Conservation (phyloP, 805 yeast species). For the Saccharomycopsis selenospora region DNA sequence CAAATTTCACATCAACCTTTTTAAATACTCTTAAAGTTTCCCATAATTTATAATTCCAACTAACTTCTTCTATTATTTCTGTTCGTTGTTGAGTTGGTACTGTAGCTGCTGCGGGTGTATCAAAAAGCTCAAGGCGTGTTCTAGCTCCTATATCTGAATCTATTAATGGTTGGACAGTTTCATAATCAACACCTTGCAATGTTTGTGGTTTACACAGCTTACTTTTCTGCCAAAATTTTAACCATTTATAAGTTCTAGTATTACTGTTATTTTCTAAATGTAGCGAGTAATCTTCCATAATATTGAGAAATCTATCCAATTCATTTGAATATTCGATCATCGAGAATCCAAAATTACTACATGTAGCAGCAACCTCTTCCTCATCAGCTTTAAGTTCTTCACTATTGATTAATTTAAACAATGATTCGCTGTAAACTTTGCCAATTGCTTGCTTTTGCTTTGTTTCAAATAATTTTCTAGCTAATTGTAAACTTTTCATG, state of each 20-base stretch:
- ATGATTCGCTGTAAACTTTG: constrained; percentile 38
- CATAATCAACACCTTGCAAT: neutral
- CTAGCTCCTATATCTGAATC: neutral
- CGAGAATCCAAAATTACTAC: constrained; percentile 70
- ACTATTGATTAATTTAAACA: constrained; percentile 8
- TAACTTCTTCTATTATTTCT: neutral
- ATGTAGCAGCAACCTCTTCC: constrained; percentile 77
- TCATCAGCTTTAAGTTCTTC: constrained; percentile 45
- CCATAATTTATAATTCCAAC: constrained; percentile 37
- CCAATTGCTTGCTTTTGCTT: constrained; percentile 54
- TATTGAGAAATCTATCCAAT: constrained; percentile 39
- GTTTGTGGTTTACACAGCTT: too few species aligned
- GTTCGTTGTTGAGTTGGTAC: neutral
- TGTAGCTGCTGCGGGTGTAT: constrained; percentile 17
- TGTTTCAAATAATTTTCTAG: constrained; percentile 46
- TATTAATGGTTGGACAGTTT: neutral
- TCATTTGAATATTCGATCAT: constrained; percentile 58
- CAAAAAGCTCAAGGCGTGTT: neutral
- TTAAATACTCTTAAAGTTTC: constrained; percentile 42
- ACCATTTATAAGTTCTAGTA: constrained; percentile 46
- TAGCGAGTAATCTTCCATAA: constrained; percentile 35
- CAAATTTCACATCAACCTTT: constrained; percentile 67
- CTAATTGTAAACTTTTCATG: constrained; percentile 39
- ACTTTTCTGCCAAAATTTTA: constrained; percentile 40
- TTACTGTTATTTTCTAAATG: constrained; percentile 11